Evolutionary conservation across 1,284 basidiomycete genomes (phyloP).

Genomic region (Hemileia vastatrix): DNA sequence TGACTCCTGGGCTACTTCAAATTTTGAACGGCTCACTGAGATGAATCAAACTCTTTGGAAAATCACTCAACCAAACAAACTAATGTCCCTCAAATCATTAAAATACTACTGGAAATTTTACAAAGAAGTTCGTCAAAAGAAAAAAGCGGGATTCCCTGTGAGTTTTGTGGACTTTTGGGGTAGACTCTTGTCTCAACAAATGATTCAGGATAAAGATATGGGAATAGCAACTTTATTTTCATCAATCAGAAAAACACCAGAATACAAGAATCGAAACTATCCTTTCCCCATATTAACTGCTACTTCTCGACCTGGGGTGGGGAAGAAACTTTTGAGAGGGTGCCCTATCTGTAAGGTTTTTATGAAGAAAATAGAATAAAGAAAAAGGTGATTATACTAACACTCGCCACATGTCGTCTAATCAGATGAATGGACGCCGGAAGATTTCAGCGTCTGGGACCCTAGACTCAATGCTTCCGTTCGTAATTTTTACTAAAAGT

Average conservation of each 20-base stretch:
- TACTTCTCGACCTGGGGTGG: slow-evolving; percentile 5
- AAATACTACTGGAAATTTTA: slow-evolving; percentile 6
- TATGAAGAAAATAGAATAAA: background rate
- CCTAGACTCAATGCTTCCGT: slow-evolving; percentile 13
- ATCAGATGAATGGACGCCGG: slow-evolving; percentile 14
- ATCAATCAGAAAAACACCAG: slow-evolving; percentile 14
- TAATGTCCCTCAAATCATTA: too few species aligned
- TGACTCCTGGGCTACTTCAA: slow-evolving; percentile 21
- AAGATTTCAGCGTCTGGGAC: slow-evolving; percentile 19
- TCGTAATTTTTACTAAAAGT: slow-evolving; percentile 13
- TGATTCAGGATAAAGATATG: slow-evolving; percentile 8
- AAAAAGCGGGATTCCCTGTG: slow-evolving; percentile 15
- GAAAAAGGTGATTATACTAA: background rate
- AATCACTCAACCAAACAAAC: too few species aligned
- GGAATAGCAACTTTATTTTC: slow-evolving; percentile 14
- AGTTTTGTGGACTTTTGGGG: slow-evolving; percentile 21
- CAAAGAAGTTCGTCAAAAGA: slow-evolving; percentile 2
- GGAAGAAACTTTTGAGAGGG: background rate
- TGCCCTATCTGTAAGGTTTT: slow-evolving; percentile 16
- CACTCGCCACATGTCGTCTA: background rate
- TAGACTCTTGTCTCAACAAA: slow-evolving; percentile 9
- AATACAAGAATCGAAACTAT: slow-evolving; percentile 6
- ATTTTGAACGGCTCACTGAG: slow-evolving; percentile 20
- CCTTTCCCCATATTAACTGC: slow-evolving; percentile 8
- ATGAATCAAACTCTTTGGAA: slow-evolving; percentile 21